These are phyloP conservation scores for Fusarium penzigii DNA, from an alignment of 2,329 filamentous ascomycete species.

Conservation along the genomic window DNA sequence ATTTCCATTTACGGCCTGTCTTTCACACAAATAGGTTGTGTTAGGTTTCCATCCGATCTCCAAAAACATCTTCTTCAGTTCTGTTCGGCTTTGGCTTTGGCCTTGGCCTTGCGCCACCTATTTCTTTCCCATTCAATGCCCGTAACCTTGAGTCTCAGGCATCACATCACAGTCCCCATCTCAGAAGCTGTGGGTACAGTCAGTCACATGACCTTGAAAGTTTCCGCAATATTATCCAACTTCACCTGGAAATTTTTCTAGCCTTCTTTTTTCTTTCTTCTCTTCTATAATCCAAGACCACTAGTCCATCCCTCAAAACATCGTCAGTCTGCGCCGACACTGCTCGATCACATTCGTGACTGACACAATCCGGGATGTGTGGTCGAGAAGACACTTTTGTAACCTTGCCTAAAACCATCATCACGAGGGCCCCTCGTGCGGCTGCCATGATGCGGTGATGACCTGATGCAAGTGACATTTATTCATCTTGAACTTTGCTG, in stretches of 20 bases:
- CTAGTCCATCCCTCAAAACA: constrained; percentile 41
- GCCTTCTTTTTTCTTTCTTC: constrained; percentile 30
- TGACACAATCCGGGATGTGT: constrained; percentile 53
- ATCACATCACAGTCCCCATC: background rate
- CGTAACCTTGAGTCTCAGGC: constrained; percentile 8
- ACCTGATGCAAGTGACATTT: constrained; percentile 66
- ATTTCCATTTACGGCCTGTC: no score
- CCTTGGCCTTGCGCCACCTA: no score
- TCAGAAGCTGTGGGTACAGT: background rate
- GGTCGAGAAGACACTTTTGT: constrained; percentile 57
- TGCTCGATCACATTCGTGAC: constrained; percentile 37
- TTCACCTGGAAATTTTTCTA: constrained; percentile 17
- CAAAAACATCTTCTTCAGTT: no score
- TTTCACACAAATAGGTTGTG: no score
- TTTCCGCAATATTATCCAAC: constrained; percentile 17
- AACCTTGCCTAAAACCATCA: constrained; percentile 69
- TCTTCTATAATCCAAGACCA: constrained; percentile 45
- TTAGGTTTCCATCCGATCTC: no score
- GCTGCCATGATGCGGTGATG: constrained; percentile 68
- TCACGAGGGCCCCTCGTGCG: constrained; percentile 66
- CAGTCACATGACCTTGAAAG: constrained; percentile 25
- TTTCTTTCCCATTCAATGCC: no score
- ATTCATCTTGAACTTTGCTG: constrained; percentile 5
- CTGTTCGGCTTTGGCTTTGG: no score
- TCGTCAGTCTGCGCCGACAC: constrained; percentile 38